These are phyloP conservation scores for Waltergamsia citrina DNA, from an alignment of 2,329 filamentous ascomycete species.

Conservation along the genomic window DNA sequence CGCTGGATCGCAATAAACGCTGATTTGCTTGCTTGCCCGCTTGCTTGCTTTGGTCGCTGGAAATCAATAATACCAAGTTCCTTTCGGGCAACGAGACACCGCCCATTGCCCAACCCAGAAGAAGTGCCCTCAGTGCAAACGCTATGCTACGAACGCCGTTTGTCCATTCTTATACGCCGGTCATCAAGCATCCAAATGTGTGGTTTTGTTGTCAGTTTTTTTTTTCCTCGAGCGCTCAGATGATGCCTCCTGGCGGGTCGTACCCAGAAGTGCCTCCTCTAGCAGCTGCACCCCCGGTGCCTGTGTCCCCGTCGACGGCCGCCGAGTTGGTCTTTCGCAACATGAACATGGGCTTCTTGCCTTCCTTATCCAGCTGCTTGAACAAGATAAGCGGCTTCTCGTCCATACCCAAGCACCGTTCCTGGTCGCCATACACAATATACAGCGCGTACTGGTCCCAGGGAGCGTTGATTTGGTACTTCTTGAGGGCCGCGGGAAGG, in stretches of 20 bases:
- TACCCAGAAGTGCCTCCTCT: conserved; percentile 38
- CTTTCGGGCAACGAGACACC: too few species aligned
- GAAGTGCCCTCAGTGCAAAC: too few species aligned
- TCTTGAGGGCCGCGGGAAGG: conserved; percentile 86
- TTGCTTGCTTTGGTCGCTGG: too few species aligned
- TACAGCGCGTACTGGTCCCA: conserved; percentile 97
- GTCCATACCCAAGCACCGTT: conserved; percentile 82
- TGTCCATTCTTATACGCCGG: too few species aligned
- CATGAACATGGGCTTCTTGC: conserved; percentile 99
- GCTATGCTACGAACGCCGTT: neutral
- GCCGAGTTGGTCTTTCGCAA: conserved; percentile 58
- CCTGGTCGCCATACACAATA: conserved; percentile 97
- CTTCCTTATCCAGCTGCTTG: conserved; percentile 94
- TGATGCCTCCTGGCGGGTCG: conserved; percentile 51
- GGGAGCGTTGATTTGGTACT: conserved; percentile 96
- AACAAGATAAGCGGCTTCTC: conserved; percentile 94
- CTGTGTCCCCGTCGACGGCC: conserved; percentile 40
- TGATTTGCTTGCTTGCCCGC: too few species aligned
- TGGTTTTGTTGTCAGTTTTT: too few species aligned
- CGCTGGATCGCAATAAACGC: too few species aligned
- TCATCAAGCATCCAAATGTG: too few species aligned
- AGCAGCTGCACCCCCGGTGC: too few species aligned
- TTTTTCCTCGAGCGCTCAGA: too few species aligned
- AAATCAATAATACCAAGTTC: too few species aligned
- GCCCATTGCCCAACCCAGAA: too few species aligned